phyloP scores from a whole-genome alignment of 352 stramenopile species.

The Phytophthora idaei region DNA sequence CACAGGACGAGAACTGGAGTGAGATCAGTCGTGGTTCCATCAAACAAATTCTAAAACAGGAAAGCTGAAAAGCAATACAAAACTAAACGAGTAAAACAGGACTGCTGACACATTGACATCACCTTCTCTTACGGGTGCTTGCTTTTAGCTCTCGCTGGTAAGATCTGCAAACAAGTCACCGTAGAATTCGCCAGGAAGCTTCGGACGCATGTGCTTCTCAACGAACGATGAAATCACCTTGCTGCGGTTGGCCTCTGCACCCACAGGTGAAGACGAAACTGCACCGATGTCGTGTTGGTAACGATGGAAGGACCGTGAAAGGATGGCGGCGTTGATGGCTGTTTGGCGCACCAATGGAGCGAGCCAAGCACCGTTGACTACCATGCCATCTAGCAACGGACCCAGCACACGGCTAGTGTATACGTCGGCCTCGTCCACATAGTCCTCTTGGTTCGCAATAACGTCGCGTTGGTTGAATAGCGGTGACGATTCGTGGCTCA shows the following conservation, averaged over 20 bases:
- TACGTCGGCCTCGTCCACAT: constrained; percentile 80
- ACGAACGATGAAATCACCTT: constrained; percentile 76
- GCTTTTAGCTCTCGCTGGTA: constrained; percentile 28
- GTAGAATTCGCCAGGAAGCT: constrained; percentile 88
- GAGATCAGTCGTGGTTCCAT: background rate
- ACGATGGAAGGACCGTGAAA: constrained; percentile 72
- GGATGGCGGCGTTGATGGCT: constrained; percentile 77
- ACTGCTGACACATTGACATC: constrained; percentile 30
- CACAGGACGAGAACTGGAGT: constrained; percentile 15
- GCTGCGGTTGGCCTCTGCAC: constrained; percentile 73
- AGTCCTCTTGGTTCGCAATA: constrained; percentile 80
- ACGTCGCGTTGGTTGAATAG: constrained; percentile 77
- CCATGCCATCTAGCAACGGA: constrained; percentile 84
- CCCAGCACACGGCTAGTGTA: constrained; percentile 83
- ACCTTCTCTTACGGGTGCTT: constrained; percentile 6
- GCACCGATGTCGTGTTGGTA: constrained; percentile 80
- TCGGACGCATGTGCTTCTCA: constrained; percentile 81
- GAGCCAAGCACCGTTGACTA: constrained; percentile 83
- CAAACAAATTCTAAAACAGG: constrained; percentile 16
- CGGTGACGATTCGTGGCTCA: constrained; percentile 80
- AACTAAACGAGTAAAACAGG: constrained; percentile 21
- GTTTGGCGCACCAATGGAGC: constrained; percentile 83
- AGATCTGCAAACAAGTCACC: constrained; percentile 77
- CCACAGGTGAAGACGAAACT: constrained; percentile 61
- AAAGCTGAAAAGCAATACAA: constrained; percentile 8